A percentile compares a stretch with the other conserved stretches of the same genome.
Conservation (phyloP, 1,139 yeast species). For the Candida sp. region DNA sequence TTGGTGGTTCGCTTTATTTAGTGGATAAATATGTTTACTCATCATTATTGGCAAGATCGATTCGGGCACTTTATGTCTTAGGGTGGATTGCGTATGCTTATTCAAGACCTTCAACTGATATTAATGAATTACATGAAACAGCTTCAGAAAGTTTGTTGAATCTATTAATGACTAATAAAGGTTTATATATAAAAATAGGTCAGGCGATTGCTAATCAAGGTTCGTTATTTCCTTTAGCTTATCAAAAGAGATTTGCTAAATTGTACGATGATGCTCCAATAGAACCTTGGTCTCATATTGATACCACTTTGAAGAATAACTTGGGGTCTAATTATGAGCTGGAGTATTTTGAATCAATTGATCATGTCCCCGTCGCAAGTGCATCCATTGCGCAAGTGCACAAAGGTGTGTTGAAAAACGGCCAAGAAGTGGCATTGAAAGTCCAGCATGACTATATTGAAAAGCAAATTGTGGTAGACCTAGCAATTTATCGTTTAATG, state of each 20-base stretch:
- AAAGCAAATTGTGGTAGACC: conserved; percentile 56
- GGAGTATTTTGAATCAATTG: conserved; percentile 43
- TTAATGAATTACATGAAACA: conserved; percentile 55
- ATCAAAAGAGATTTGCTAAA: conserved; percentile 49
- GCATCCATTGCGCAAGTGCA: conserved; percentile 80
- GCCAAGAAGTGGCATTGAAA: conserved; percentile 62
- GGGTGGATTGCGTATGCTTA: conserved; percentile 59
- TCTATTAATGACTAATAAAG: conserved; percentile 57
- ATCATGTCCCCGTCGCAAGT: conserved; percentile 59
- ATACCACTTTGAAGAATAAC: conserved; percentile 39
- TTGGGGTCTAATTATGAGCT: conserved; percentile 46
- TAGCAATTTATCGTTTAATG: conserved; percentile 52
- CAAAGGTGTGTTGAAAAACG: conserved; percentile 45
- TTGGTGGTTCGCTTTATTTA: conserved; percentile 19
- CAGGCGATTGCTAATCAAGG: conserved; percentile 77
- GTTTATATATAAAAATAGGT: conserved; percentile 72
- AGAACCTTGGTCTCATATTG: conserved; percentile 58
- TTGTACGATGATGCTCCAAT: conserved; percentile 72
- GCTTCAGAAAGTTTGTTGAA: conserved; percentile 55
- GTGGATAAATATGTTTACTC: conserved; percentile 44
- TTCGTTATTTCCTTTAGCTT: conserved; percentile 60
- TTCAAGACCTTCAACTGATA: conserved; percentile 35
- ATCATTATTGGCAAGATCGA: conserved; percentile 50
- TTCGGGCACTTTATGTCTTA: conserved; percentile 47
- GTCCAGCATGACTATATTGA: conserved; percentile 63